These are phyloP conservation scores for Aspergillus tubingensis DNA, from an alignment of 2,329 filamentous ascomycete genomes.

Conservation along the genomic window DNA sequence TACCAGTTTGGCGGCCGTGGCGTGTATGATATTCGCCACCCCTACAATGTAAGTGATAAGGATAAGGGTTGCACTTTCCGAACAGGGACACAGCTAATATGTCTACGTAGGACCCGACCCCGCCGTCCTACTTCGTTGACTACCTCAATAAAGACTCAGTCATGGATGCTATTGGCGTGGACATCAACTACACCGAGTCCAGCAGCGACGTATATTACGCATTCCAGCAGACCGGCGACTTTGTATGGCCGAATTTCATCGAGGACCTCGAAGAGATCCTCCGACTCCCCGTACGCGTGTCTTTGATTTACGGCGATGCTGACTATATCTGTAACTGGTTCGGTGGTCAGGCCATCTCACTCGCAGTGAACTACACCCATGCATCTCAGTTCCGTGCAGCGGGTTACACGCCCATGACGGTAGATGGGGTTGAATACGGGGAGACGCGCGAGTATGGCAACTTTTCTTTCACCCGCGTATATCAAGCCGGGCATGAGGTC, in stretches of 20 bases:
- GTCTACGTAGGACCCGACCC: slow-evolving; percentile 60
- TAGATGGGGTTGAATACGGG: slow-evolving; percentile 67
- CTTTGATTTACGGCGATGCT: slow-evolving; percentile 69
- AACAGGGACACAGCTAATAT: neutral
- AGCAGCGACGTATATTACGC: slow-evolving; percentile 47
- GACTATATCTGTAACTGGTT: slow-evolving; percentile 60
- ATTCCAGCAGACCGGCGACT: slow-evolving; percentile 60
- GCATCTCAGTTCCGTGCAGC: slow-evolving; percentile 62
- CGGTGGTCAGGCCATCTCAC: slow-evolving; percentile 73
- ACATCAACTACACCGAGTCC: slow-evolving; percentile 60
- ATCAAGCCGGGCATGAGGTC: slow-evolving; percentile 66
- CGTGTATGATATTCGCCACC: slow-evolving; percentile 63
- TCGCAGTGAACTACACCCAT: slow-evolving; percentile 57
- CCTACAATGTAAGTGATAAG: slow-evolving; percentile 34
- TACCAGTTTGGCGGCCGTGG: slow-evolving; percentile 57
- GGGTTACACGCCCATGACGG: slow-evolving; percentile 71
- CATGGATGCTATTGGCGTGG: slow-evolving; percentile 62
- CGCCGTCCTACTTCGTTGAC: slow-evolving; percentile 60
- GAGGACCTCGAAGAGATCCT: slow-evolving; percentile 62
- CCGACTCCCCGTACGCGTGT: slow-evolving; percentile 64
- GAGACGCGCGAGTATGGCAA: slow-evolving; percentile 77
- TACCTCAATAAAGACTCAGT: slow-evolving; percentile 65
- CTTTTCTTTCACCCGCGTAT: slow-evolving; percentile 67
- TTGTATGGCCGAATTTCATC: slow-evolving; percentile 64
- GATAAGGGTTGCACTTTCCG: neutral